Percentiles rank a stretch among this genome's conserved stretches.
Evolutionary conservation across 2,329 filamentous ascomycete genomes (phyloP).

Genomic region (Parastagonospora avenae): DNA sequence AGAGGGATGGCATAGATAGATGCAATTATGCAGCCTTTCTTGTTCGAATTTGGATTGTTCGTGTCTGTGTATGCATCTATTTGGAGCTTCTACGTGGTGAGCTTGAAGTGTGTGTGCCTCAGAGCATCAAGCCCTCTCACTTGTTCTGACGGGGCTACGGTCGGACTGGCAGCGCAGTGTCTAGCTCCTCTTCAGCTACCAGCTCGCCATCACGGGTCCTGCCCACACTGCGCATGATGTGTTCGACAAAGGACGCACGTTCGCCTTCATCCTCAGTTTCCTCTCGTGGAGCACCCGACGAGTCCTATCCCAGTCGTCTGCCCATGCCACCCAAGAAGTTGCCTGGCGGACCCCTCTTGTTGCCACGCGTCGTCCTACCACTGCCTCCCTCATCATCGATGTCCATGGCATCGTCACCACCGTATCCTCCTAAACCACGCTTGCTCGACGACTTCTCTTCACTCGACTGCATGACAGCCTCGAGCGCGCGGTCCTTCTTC

Average conservation of each 20-base stretch:
- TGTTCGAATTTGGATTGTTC: not conserved
- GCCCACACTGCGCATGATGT: not conserved
- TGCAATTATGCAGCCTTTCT: not conserved
- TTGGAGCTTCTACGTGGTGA: not conserved
- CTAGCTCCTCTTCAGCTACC: not conserved
- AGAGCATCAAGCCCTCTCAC: not conserved
- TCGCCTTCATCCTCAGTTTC: not conserved
- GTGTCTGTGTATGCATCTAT: not conserved
- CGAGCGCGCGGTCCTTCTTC: slow-evolving; percentile 49
- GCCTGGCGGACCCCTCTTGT: slow-evolving; percentile 33
- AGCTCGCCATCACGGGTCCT: not conserved
- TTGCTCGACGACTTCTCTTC: slow-evolving; percentile 39
- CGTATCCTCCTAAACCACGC: slow-evolving; percentile 22
- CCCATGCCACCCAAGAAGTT: slow-evolving; percentile 34
- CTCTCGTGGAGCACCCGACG: not conserved
- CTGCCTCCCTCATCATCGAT: slow-evolving; percentile 43
- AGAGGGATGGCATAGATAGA: not conserved
- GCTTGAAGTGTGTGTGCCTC: not conserved
- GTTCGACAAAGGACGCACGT: not conserved
- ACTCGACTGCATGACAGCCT: slow-evolving; percentile 26
- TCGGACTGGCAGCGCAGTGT: not conserved
- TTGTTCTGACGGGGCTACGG: not conserved
- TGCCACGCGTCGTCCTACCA: slow-evolving; percentile 29
- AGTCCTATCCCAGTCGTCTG: slow-evolving; percentile 30
- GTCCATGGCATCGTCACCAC: slow-evolving; percentile 44